phyloP scores from a whole-genome alignment of 108 stramenopile species.

The Skeletonema marinoi region DNA sequence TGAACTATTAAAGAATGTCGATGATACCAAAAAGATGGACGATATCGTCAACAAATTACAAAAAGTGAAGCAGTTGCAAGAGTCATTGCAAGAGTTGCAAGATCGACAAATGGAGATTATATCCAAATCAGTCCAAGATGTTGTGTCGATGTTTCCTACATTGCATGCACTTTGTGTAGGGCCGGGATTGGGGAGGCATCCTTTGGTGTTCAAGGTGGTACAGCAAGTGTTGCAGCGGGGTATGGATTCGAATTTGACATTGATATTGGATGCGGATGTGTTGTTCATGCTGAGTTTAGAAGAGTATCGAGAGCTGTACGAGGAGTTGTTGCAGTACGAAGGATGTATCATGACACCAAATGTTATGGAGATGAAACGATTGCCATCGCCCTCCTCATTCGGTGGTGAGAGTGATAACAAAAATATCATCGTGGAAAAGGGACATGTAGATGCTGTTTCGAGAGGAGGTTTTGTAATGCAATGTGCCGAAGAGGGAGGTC shows the following conservation, averaged over 20 bases:
- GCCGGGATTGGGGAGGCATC: conserved; percentile 93
- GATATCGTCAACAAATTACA: conserved; percentile 11
- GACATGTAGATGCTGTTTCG: conserved; percentile 48
- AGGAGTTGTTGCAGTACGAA: conserved; percentile 31
- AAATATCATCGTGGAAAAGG: conserved; percentile 71
- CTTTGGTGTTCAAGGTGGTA: conserved; percentile 62
- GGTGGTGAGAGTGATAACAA: conserved; percentile 31
- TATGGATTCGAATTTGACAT: conserved; percentile 48
- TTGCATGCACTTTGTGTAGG: conserved; percentile 91
- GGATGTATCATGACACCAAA: conserved; percentile 93
- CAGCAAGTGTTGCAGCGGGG: conserved; percentile 65
- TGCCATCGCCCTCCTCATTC: conserved; percentile 20
- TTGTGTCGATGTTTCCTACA: conserved; percentile 52
- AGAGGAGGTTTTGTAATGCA: conserved; percentile 22
- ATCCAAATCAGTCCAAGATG: conserved; percentile 53
- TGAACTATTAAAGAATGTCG: conserved; percentile 7
- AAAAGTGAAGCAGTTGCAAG: conserved; percentile 20
- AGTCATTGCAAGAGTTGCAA: conserved; percentile 5
- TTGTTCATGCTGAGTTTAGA: conserved; percentile 82
- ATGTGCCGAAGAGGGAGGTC: conserved; percentile 82
- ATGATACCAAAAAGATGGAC: conserved; percentile 22
- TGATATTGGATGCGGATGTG: conserved; percentile 96
- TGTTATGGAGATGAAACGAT: conserved; percentile 84
- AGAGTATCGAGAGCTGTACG: conserved; percentile 46
- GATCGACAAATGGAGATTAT: conserved; percentile 8